phyloP scores from a whole-genome alignment of 192 early-diverging fungal genomes.

The Linnemannia elongata region DNA sequence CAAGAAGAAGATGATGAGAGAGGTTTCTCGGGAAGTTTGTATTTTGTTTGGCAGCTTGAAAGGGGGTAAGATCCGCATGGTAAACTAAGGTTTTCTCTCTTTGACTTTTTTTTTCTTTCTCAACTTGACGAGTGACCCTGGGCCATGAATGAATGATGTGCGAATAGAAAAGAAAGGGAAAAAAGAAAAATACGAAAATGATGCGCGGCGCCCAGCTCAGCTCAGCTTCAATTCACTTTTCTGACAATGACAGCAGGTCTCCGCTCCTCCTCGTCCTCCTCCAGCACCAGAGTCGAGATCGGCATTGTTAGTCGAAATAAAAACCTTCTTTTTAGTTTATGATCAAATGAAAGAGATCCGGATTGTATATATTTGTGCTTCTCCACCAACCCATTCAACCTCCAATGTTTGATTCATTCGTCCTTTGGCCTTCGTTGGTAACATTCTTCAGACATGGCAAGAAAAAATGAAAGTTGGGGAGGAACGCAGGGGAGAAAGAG shows the following conservation, averaged over 20 bases:
- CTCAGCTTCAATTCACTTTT: neutral
- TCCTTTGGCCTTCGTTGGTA: neutral
- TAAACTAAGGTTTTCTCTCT: neutral
- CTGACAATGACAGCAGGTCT: neutral
- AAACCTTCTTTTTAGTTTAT: slow-evolving; percentile 2
- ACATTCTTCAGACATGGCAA: neutral
- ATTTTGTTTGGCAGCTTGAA: neutral
- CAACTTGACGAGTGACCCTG: neutral
- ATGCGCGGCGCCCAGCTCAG: slow-evolving; percentile 3
- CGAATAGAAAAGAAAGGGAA: neutral
- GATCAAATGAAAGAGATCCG: neutral
- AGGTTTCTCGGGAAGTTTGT: neutral
- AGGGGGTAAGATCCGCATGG: neutral
- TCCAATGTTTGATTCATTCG: neutral
- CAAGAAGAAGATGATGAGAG: neutral
- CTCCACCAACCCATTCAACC: neutral
- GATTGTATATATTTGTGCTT: neutral
- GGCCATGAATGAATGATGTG: neutral
- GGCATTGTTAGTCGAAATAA: neutral
- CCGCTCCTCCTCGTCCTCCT: neutral
- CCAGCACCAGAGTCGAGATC: neutral
- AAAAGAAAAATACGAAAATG: neutral
- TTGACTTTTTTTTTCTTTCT: no score
- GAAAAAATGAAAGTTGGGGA: neutral
- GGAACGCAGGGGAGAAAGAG: neutral